Conservation (phyloP, 371 early-diverging fungal species). For the Dichotomocladium elegans region DNA sequence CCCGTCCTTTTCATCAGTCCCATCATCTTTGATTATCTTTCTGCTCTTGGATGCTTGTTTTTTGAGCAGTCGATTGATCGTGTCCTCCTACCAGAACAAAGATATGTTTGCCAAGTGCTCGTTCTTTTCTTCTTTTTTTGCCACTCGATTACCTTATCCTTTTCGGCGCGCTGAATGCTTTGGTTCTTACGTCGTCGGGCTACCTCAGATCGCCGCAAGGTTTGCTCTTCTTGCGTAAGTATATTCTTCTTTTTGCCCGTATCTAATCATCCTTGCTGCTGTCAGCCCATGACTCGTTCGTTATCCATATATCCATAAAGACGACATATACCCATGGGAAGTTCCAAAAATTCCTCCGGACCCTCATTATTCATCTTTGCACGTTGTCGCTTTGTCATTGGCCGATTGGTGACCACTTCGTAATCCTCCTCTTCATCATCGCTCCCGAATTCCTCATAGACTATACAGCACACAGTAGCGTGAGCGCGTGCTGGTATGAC, state of each 20-base stretch:
- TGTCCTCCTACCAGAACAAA: conserved; percentile 43
- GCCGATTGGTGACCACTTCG: conserved; percentile 45
- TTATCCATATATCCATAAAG: too few relatives aligned
- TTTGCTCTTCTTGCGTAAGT: conserved; percentile 66
- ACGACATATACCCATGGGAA: conserved; percentile 62
- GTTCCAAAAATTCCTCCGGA: conserved; percentile 55
- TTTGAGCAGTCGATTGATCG: conserved; percentile 70
- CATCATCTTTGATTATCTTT: conserved; percentile 51
- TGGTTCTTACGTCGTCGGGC: conserved; percentile 75
- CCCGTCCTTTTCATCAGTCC: conserved; percentile 21
- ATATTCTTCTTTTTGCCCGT: conserved; percentile 46
- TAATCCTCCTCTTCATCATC: conserved; percentile 34
- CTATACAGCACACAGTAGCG: not conserved
- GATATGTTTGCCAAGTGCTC: not conserved
- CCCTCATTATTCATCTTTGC: conserved; percentile 58
- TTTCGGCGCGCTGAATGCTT: conserved; percentile 72
- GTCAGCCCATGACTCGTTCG: not conserved
- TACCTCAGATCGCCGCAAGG: conserved; percentile 67
- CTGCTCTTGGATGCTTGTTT: conserved; percentile 73
- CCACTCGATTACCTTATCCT: conserved; percentile 50
- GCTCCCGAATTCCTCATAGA: conserved; percentile 1
- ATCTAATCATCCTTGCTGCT: not conserved
- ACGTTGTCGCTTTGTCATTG: conserved; percentile 71
- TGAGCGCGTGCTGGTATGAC: not conserved
- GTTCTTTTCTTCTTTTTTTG: not conserved